Base-by-base conservation (phyloP, 331 rosid genomes). In the Erythrophleum ivorense region DNA sequence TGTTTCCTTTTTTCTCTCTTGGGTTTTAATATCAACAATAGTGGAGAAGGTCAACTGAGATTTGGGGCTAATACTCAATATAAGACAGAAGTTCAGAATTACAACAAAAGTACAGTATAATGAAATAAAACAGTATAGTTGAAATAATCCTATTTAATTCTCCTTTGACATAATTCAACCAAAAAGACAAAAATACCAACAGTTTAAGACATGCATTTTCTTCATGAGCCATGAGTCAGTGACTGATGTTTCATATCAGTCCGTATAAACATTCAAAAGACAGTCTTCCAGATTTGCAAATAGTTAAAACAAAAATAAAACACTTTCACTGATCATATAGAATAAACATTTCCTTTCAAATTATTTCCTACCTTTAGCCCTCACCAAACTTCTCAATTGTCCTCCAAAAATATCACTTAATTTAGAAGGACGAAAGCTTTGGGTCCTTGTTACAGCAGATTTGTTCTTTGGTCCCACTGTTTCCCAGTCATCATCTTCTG, bases 401-500 rank as follows among this genome's bases (percentile, higher is more conserved):
- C 98, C 98, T 48, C 97, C 97, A 85, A 95, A 95, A 71, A 95
- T 95, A 75, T 76, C 86, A 81, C 91, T 95, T 75, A 95, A 76
- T 38, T 91, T 91, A n/a, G 98, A 95, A 38, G 94, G 95, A 78
- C 86, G 87, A 82, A 91, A 90, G 64, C 93, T 86, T 76, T 95
- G 98, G 63, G 95, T 90, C 86, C 98, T 91, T 82, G 97, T 95
- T 40, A 95, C 95, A 48, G 98, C 98, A 85, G 98, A 91, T 81
- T 85, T 95, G 87, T 95, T 95, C 87, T 90, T 95, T 16, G 91
- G 97, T 46, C 97, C 98, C 68, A 95, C 97, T 12, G 95, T 95
- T 84, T 91, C 98, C 98, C 98, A 93, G 73, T 89, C 97, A 86
- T 95, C 98, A 43, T 90, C 97, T 76, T 95, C 98, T 11, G 79